Evolutionary conservation across 768 basidiomycete species (phyloP), one percentile per base, ranked within the genome.

Genomic region (Postia placenta): DNA sequence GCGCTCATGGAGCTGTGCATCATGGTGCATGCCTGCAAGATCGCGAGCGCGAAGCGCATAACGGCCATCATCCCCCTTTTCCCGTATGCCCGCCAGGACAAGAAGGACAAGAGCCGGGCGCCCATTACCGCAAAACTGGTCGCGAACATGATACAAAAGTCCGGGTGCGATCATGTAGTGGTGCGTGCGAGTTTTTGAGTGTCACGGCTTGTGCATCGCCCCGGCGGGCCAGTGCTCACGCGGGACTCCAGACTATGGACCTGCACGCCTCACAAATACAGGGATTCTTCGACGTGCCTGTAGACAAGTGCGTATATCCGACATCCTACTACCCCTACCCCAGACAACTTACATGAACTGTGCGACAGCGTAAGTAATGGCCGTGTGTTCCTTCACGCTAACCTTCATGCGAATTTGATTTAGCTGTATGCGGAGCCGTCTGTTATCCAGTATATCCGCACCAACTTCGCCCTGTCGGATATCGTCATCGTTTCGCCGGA

Each of bases 11-110:
- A 98, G 67, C 79, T 93, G 40, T 92, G 94, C 65, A 98, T 98
- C 62, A 95, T 99, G 92, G 92, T 97, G 61, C 94, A 97, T 64
- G 94, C 96, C 9, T 96, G 95, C 82, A 95, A 94, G 72, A 98
- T 97, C 60, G 95, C 96, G n/a, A 95, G 92, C 56, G 94, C 96
- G 41, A 90, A 88, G 68, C 77, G 96, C 53, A 98, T 99, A 63
- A 99, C 96, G 5, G 96, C 95, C n/a, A 93, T 99, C 54, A 80
- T 97, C 50, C 96, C 96, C 36, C 79, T 96, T 28, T 99, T 92
- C 69, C 95, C 96, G 1, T 99, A 99, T 67, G 83, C 96, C 7
- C 76, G 96, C 50, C 96, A 98, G 68, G 96, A 99, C 74, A 97
- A 97, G 68, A 99, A 98, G 69, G 95, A 99, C 78, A 97, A 98